Base-by-base conservation (phyloP, 2,329 filamentous ascomycete genomes). In the Aspergillus sp. region DNA sequence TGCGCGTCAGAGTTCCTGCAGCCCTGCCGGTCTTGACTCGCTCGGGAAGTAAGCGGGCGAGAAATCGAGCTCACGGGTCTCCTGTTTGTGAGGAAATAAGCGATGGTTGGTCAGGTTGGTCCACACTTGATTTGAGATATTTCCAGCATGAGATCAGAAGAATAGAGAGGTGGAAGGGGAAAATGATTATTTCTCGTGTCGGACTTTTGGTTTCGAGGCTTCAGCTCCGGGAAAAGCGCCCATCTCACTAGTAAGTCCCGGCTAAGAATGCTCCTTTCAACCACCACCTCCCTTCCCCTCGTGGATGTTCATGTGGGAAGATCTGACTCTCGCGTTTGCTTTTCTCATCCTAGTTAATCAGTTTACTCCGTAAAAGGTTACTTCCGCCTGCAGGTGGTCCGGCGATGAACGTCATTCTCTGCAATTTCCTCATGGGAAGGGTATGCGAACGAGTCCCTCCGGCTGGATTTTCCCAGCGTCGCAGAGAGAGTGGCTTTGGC, bases 221-320 rank as follows among this genome's bases (percentile, higher is more conserved):
- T 47, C 56, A 56, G 56, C 59, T 61, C 52, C 59, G 44, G 52
- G 15, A 52, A 39, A 17, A 52, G 58, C 58, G 51, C 51, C 58
- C 54, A 57, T 33, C 15, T n/a, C 42, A 44, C 50, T 27, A 54
- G 45, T 19, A 22, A 22, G 39, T 27, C 15, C 13, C 24, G 5
- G 45, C 45, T 4, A 34, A 34, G 13, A 45, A 24, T 45, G 22
- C 45, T 30, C 24, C 45, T 47, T 19, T 30, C 27, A n/a, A 17
- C n/a, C 45, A 48, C n/a, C n/a, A 34, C 22, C 24, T 20, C 33
- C n/a, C 3, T 22, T 40, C 4, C 40, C 17, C 12, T 50, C 11
- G 12, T 39, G 47, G 47, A 39, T 11, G 11, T 40, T 22, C 46
- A 37, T 20, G 24, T 24, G 15, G 11, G 6, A 12, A 8, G 6